Conservation (phyloP, 2,329 filamentous ascomycete genomes). For the Claviceps quebecensis region DNA sequence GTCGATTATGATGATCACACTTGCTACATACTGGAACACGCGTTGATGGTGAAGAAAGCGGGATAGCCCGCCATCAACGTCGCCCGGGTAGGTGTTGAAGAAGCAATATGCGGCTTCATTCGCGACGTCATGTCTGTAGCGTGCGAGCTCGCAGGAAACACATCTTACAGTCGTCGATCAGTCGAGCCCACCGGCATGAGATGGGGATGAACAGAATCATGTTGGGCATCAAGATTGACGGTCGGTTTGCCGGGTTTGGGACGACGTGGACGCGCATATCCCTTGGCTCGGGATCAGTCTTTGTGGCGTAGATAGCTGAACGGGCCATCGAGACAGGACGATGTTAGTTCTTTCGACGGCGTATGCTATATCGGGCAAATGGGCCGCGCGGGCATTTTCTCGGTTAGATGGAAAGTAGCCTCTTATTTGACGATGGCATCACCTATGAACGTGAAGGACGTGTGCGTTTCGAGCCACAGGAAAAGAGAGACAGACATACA, state of each 20-base stretch:
- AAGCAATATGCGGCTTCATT: not conserved
- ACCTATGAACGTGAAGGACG: not conserved
- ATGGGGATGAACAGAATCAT: not conserved
- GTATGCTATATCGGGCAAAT: not conserved
- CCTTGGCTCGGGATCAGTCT: not conserved
- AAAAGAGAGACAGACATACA: too few relatives aligned
- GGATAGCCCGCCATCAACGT: not conserved
- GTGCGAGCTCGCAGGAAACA: not conserved
- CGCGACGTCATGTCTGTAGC: not conserved
- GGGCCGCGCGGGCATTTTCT: not conserved
- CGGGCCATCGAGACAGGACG: not conserved
- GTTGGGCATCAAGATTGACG: slow-evolving; percentile 1
- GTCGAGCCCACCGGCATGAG: not conserved
- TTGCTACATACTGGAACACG: not conserved
- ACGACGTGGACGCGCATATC: not conserved
- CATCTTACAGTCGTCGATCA: not conserved
- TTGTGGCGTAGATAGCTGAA: not conserved
- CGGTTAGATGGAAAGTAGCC: too few relatives aligned
- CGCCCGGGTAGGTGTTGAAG: not conserved
- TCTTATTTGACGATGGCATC: not conserved
- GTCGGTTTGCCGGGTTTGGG: not conserved
- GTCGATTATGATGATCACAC: not conserved
- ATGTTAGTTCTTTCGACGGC: not conserved
- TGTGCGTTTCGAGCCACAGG: not conserved
- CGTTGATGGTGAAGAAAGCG: not conserved